Evolutionary conservation across 306 rosid species (phyloP).

Genomic region (Cicer yamashitae): DNA sequence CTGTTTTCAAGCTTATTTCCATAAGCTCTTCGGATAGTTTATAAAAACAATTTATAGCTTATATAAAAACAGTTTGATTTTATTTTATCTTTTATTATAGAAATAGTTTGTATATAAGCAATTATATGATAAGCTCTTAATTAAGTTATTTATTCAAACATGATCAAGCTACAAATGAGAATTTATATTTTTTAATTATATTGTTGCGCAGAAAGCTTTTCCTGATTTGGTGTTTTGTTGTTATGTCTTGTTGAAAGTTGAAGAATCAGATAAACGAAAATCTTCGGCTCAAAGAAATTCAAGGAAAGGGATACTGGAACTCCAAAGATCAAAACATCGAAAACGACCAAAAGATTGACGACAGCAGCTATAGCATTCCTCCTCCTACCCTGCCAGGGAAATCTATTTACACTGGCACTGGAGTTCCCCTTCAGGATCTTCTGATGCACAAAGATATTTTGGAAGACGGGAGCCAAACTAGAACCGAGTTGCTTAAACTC

Average conservation of each 20-base stretch:
- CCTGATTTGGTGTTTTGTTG: constrained; percentile 31
- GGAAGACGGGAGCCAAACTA: constrained; percentile 51
- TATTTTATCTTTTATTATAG: no score
- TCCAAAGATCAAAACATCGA: constrained; percentile 47
- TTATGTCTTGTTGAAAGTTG: constrained; percentile 54
- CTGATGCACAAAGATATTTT: constrained; percentile 45
- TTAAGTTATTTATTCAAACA: no score
- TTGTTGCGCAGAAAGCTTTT: neutral
- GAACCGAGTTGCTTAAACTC: constrained; percentile 52
- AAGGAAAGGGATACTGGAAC: constrained; percentile 61
- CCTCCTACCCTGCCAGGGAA: constrained; percentile 48
- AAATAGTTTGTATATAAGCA: no score
- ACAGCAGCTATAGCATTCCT: constrained; percentile 40
- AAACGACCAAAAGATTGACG: constrained; percentile 39
- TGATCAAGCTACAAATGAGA: neutral
- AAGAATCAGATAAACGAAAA: constrained; percentile 62
- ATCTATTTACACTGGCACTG: constrained; percentile 51
- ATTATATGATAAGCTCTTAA: no score
- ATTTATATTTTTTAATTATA: constrained; percentile 6
- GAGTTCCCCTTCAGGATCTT: constrained; percentile 53
- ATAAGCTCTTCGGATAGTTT: no score
- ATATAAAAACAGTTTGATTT: no score
- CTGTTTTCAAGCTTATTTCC: no score
- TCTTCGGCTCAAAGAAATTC: constrained; percentile 63
- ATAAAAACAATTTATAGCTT: no score